phyloP scores from a whole-genome alignment of 164 flowering plant species.

The Magnolia officinalis region DNA sequence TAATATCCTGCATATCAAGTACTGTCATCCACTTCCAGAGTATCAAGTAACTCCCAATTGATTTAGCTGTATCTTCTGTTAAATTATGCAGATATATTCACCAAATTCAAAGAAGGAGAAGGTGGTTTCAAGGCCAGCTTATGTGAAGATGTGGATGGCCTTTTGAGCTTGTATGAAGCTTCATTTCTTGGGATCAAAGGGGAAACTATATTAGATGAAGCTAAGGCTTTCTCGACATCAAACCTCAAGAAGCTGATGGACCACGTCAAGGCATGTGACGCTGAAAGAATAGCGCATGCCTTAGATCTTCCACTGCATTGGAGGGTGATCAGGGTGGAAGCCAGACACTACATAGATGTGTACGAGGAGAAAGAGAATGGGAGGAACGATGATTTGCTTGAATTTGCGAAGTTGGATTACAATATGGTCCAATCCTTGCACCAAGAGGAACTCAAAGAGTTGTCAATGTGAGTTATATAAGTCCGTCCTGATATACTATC shows the following conservation, averaged over 20 bases:
- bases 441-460: conserved; percentile 6
- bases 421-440: conserved; percentile 5
- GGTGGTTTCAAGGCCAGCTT: conserved; percentile 10
- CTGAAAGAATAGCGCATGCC: conserved; percentile 8
- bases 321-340: conserved; percentile 15
- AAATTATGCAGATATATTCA: conserved; percentile 7
- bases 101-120: background rate
- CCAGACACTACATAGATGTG: conserved; percentile 14
- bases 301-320: conserved; percentile 17
- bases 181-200: conserved; percentile 18
- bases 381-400: background rate
- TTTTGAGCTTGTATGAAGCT: conserved; percentile 25
- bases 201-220: conserved; percentile 26
- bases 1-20: too few relatives aligned
- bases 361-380: background rate
- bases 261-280: background rate
- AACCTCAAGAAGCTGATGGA: conserved; percentile 10
- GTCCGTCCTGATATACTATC: background rate
- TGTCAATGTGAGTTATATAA: background rate
- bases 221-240: conserved; percentile 10
- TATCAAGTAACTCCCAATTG: background rate
- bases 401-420: conserved; percentile 24
- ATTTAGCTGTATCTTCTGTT: background rate
- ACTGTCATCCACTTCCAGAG: too few relatives aligned
- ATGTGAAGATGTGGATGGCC: background rate